phyloP scores from a whole-genome alignment of 768 basidiomycete species.

The Termitomyces sp. region DNA sequence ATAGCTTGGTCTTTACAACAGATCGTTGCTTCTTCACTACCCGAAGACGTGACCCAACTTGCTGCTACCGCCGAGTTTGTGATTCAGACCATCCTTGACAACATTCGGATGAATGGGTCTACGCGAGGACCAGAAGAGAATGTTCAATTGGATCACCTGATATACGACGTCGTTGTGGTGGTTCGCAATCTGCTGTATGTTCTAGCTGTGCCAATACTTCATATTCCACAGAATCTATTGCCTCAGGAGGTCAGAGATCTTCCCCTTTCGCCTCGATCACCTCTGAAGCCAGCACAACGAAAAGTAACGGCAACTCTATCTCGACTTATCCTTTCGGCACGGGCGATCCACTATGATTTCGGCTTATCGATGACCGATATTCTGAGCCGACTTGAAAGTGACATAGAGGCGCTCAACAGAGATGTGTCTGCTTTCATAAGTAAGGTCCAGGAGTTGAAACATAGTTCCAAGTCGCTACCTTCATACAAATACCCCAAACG shows the following conservation, averaged over 20 bases:
- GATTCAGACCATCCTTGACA: conserved; percentile 57
- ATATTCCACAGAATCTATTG: conserved; percentile 51
- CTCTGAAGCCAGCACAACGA: conserved; percentile 74
- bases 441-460: conserved; percentile 57
- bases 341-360: conserved; percentile 81
- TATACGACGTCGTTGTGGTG: conserved; percentile 53
- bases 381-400: conserved; percentile 62
- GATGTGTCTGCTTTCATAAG: conserved; percentile 62
- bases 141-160: conserved; percentile 51
- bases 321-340: conserved; percentile 84
- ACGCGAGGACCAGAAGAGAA: conserved; percentile 49
- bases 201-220: conserved; percentile 51
- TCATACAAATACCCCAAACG: conserved; percentile 39
- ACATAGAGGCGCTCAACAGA: conserved; percentile 69
- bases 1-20: conserved; percentile 63
- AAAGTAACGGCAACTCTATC: conserved; percentile 87
- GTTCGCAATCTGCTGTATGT: conserved; percentile 75
- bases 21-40: conserved; percentile 48
- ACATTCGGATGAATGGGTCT: conserved; percentile 40
- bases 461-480: conserved; percentile 18
- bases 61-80: conserved; percentile 49
- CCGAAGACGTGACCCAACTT: conserved; percentile 55
- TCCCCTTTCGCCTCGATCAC: conserved; percentile 41
- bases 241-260: conserved; percentile 45
- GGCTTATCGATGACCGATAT: conserved; percentile 57